Percentiles rank a stretch among this genome's conserved stretches.
Evolutionary conservation across 495 filamentous ascomycete species (phyloP).

Genomic region (Hypoxylon cercidicola): DNA sequence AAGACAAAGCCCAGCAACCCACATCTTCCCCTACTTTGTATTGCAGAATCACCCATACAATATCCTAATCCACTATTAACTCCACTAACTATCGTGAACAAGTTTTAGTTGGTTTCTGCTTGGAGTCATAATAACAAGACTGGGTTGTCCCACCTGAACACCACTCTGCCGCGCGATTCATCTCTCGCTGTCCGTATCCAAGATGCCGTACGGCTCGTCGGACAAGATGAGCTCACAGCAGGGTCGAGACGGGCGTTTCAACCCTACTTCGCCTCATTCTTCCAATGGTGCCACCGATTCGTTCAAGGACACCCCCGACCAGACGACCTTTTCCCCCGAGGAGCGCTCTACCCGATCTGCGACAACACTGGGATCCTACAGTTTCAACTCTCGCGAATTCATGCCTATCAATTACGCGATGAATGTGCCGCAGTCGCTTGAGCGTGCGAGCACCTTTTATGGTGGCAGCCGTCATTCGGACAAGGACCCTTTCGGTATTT

Average conservation of each 20-base stretch:
- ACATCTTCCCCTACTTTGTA: background rate
- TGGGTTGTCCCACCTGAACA: conserved; percentile 15
- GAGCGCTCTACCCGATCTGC: conserved; percentile 55
- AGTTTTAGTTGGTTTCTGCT: background rate
- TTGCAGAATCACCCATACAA: background rate
- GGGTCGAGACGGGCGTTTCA: conserved; percentile 51
- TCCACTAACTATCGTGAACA: background rate
- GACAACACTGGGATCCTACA: conserved; percentile 43
- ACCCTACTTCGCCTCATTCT: conserved; percentile 66
- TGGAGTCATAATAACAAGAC: background rate
- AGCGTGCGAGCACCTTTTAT: conserved; percentile 31
- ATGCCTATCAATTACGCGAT: conserved; percentile 33
- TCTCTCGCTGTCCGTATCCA: background rate
- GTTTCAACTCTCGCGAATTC: conserved; percentile 28
- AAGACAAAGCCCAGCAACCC: background rate
- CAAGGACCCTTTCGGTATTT: conserved; percentile 57
- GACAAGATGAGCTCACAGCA: conserved; percentile 44
- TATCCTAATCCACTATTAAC: background rate
- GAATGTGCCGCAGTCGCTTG: conserved; percentile 27
- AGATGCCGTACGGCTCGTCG: conserved; percentile 11
- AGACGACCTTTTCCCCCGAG: conserved; percentile 72
- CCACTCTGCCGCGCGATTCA: background rate
- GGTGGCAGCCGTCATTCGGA: conserved; percentile 37
- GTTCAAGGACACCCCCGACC: conserved; percentile 68
- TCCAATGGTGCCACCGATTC: conserved; percentile 65